Conservation (phyloP, 2,329 filamentous ascomycete genomes). For the Fusarium sp. region DNA sequence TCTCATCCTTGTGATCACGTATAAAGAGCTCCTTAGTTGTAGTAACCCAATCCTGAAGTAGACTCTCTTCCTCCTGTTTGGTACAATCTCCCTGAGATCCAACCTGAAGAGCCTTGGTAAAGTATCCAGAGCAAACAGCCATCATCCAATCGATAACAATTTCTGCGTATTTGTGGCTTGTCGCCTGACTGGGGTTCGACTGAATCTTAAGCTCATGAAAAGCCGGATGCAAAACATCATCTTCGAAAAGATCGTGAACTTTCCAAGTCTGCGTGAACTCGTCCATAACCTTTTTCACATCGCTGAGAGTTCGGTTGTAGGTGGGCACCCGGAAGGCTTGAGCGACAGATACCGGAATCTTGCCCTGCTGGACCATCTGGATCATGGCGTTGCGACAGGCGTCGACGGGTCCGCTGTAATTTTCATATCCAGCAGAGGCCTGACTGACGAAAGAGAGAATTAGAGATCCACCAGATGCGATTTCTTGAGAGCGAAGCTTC, state of each 20-base stretch:
- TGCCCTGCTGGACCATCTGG: background rate
- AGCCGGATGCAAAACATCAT: background rate
- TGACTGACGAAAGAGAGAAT: background rate
- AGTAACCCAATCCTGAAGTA: background rate
- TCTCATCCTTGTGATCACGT: background rate
- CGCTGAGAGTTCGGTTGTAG: background rate
- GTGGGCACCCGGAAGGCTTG: background rate
- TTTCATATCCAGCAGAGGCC: background rate
- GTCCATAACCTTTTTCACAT: background rate
- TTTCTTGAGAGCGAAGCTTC: background rate
- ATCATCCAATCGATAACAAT: slow-evolving; percentile 2
- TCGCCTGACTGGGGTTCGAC: rapidly evolving
- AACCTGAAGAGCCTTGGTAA: background rate
- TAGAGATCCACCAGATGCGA: background rate
- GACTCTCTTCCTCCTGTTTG: background rate
- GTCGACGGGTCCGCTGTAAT: background rate
- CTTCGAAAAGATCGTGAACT: background rate
- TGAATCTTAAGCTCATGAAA: background rate
- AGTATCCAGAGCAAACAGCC: slow-evolving; percentile 1
- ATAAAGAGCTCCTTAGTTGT: background rate
- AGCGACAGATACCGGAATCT: background rate
- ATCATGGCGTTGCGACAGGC: background rate
- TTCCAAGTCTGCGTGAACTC: background rate
- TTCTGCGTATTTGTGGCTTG: background rate
- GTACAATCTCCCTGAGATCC: background rate